Evolutionary conservation across 495 filamentous ascomycete species (phyloP), one percentile per base, ranked within the genome.

Genomic region (Diplogelasinospora grovesii): DNA sequence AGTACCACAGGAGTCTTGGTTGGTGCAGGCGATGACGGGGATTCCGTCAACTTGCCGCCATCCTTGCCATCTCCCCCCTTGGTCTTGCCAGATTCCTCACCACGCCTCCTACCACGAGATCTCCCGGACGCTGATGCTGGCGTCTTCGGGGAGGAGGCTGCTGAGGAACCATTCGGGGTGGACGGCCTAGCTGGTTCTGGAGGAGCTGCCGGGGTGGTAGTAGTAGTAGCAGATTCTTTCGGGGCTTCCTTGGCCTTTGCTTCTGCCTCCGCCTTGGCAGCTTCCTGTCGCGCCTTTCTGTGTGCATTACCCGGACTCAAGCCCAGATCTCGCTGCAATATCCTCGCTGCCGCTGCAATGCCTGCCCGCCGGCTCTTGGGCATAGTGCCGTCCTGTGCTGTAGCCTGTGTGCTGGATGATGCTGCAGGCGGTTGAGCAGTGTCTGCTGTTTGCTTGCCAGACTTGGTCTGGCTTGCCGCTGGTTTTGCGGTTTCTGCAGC

Each of bases 261-360:
- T 4, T 67, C 62, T 19, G 65, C 49, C 36, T 72, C 64, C 11
- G 69, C 70, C 55, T 74, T 75, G 18, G 63, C 73, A 22, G 66
- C 67, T 50, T 74, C 60, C 45, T 71, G 60, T 22, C 70, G 66
- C 8, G 73, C 70, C 51, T 68, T 69, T 18, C 74, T 60, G 50
- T 75, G 71, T 8, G 72, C 70, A 33, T 69, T 75, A 38, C 76
- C 74, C 5, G 77, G 73, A 30, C 78, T 77, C n/a, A 97, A 71
- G 13, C 90, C 92, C 13, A 95, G 69, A 60, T 97, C 92, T 11
- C 89, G 80, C 51, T 95, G 88, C 16, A 97, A 62, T 43, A 97
- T 95, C 31, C 81, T 81, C 13, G 87, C 86, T 4, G 87, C 89
- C 18, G 75, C 81, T 21, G 80, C 75, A 24, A 78, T 82, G 46